These are phyloP conservation scores for Nitzschia inconspicua DNA, from an alignment of 108 stramenopile genomes.

Conservation along the genomic window DNA sequence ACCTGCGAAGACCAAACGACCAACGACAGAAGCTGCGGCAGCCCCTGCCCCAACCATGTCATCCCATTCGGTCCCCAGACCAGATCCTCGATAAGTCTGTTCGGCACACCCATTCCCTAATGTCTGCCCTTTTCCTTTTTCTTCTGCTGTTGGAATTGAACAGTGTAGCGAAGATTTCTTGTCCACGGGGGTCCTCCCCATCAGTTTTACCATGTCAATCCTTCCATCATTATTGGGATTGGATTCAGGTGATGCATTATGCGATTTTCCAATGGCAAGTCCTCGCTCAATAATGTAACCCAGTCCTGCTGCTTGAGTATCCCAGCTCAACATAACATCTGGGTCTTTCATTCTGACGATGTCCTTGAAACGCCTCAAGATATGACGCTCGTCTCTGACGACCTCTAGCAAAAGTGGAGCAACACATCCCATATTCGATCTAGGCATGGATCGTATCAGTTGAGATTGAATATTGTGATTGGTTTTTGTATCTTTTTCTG, in stretches of 20 bases:
- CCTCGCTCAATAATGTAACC: slow-evolving; percentile 85
- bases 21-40: slow-evolving; percentile 82
- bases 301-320: slow-evolving; percentile 78
- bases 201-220: slow-evolving; percentile 74
- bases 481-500: slow-evolving; percentile 7
- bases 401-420: slow-evolving; percentile 45
- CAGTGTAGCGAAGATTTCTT: slow-evolving; percentile 9
- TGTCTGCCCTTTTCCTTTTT: neutral
- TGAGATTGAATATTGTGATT: slow-evolving; percentile 7
- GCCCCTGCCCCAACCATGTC: slow-evolving; percentile 86
- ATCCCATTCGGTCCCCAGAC: slow-evolving; percentile 84
- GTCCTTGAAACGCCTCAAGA: slow-evolving; percentile 63
- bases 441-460: slow-evolving; percentile 27
- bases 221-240: slow-evolving; percentile 16
- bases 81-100: slow-evolving; percentile 68
- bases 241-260: neutral
- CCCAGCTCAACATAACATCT: slow-evolving; percentile 82
- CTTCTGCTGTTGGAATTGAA: neutral
- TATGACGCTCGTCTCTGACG: slow-evolving; percentile 51
- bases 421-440: slow-evolving; percentile 40
- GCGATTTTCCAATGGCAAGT: slow-evolving; percentile 32
- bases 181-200: slow-evolving; percentile 67
- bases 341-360: slow-evolving; percentile 76
- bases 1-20: slow-evolving; percentile 71
- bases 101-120: slow-evolving; percentile 12